These are phyloP conservation scores for Rhizoclosmatium globosum DNA, from an alignment of 192 early-diverging fungal genomes.

Conservation along the genomic window DNA sequence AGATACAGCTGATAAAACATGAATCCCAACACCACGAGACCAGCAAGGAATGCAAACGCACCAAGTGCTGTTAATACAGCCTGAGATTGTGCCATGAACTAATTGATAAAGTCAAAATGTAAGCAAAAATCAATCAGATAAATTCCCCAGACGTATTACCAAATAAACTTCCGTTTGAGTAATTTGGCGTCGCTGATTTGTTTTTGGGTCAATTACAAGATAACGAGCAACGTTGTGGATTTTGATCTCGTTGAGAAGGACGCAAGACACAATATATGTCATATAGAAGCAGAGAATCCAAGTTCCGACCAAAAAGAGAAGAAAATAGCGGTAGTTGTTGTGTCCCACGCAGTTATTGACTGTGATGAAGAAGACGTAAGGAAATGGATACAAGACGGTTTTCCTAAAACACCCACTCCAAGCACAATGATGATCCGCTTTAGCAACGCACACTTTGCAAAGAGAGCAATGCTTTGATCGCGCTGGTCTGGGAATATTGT, in stretches of 20 bases:
- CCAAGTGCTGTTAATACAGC: constrained; percentile 44
- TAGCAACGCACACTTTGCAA: constrained; percentile 58
- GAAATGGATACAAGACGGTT: not conserved
- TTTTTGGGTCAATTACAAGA: constrained; percentile 24
- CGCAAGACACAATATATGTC: constrained; percentile 40
- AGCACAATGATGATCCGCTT: constrained; percentile 61
- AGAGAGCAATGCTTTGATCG: constrained; percentile 60
- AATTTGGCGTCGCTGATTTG: constrained; percentile 30
- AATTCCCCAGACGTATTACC: constrained; percentile 27
- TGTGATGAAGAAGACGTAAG: constrained; percentile 11
- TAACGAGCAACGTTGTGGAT: constrained; percentile 32
- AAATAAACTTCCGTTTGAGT: constrained; percentile 42
- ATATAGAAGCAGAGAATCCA: constrained; percentile 45
- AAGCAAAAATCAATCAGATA: not conserved
- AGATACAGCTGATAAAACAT: constrained; percentile 48
- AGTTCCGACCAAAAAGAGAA: constrained; percentile 53
- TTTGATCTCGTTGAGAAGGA: constrained; percentile 45
- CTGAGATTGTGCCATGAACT: constrained; percentile 50
- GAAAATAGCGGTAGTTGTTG: constrained; percentile 57
- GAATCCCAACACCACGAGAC: constrained; percentile 50
- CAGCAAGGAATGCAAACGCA: constrained; percentile 48
- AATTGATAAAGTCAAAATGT: not conserved
- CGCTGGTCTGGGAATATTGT: constrained; percentile 49
- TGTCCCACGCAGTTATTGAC: constrained; percentile 66
- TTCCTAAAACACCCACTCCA: no score